phyloP scores from a whole-genome alignment of 2,329 filamentous ascomycete species.

The Trichoderma cornu-damae region DNA sequence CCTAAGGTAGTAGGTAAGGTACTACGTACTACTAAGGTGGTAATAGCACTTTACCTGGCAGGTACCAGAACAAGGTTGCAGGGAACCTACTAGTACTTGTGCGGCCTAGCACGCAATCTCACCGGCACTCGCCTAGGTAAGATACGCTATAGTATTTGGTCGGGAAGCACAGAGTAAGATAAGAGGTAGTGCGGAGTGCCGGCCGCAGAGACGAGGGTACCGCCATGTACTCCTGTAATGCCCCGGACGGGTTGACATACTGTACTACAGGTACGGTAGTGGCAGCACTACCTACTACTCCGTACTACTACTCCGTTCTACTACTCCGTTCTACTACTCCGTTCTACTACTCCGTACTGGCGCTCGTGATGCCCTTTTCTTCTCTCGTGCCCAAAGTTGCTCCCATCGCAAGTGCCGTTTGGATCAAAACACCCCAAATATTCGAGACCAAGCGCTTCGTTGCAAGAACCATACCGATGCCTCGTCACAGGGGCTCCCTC shows the following conservation, averaged over 20 bases:
- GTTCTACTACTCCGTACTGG: too few species aligned
- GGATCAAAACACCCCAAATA: too few species aligned
- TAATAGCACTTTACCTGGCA: not conserved
- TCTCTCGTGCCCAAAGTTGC: not conserved
- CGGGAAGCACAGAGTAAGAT: not conserved
- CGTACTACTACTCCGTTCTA: too few species aligned
- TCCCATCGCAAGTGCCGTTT: not conserved
- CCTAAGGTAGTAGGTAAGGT: too few species aligned
- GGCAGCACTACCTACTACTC: too few species aligned
- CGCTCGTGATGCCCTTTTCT: too few species aligned
- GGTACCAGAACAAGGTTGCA: not conserved
- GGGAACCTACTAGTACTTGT: not conserved
- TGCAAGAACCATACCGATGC: not conserved
- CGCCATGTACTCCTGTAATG: not conserved
- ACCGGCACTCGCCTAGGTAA: not conserved
- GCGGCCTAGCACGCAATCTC: not conserved
- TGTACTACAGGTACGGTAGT: too few species aligned
- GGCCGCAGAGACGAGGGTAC: not conserved
- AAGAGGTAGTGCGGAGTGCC: not conserved
- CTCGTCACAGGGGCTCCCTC: not conserved
- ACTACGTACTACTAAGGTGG: too few species aligned
- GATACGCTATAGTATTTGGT: too few species aligned
- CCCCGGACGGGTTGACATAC: not conserved
- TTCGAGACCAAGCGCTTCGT: conserved; percentile 5
- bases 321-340: too few species aligned